A percentile compares a stretch with the other conserved stretches of the same genome.
phyloP scores from a whole-genome alignment of 2,329 filamentous ascomycete species.

The Aspergillus pseudoglaucus region DNA sequence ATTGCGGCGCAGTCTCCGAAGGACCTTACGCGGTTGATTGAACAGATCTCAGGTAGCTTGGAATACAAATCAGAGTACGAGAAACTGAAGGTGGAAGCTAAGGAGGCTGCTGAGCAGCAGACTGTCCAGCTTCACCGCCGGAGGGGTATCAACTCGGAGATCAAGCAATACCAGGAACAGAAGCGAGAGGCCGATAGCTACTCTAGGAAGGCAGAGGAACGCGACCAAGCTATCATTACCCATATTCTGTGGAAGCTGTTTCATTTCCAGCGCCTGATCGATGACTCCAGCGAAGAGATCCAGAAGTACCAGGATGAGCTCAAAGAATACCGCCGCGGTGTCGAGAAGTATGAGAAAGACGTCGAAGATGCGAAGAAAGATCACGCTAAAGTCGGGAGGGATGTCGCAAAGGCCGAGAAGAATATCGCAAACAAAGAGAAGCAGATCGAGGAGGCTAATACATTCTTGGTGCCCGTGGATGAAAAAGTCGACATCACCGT shows the following conservation, averaged over 20 bases:
- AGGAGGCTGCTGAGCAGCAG: slow-evolving; percentile 82
- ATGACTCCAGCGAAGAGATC: slow-evolving; percentile 83
- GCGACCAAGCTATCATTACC: slow-evolving; percentile 83
- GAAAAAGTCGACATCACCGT: slow-evolving; percentile 81
- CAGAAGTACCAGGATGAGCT: slow-evolving; percentile 90
- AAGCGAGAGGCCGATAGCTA: slow-evolving; percentile 94
- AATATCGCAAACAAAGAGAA: slow-evolving; percentile 80
- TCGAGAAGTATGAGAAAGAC: slow-evolving; percentile 73
- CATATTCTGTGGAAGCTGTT: slow-evolving; percentile 96
- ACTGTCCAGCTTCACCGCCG: slow-evolving; percentile 82
- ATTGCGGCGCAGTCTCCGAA: slow-evolving; percentile 93
- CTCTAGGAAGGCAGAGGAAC: slow-evolving; percentile 81
- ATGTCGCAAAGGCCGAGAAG: slow-evolving; percentile 75
- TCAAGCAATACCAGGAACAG: slow-evolving; percentile 95
- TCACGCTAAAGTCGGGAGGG: slow-evolving; percentile 69
- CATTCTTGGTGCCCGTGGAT: slow-evolving; percentile 78
- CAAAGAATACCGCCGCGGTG: slow-evolving; percentile 82
- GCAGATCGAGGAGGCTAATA: slow-evolving; percentile 78
- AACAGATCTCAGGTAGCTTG: slow-evolving; percentile 93
- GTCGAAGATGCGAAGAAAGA: slow-evolving; percentile 77
- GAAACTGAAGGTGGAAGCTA: slow-evolving; percentile 73
- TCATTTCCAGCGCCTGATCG: slow-evolving; percentile 88
- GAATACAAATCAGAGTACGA: slow-evolving; percentile 96
- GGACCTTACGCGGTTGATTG: slow-evolving; percentile 86
- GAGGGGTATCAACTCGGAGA: slow-evolving; percentile 92